Base-by-base conservation (phyloP, 192 early-diverging fungal species). In the Lobosporangium transversale region DNA sequence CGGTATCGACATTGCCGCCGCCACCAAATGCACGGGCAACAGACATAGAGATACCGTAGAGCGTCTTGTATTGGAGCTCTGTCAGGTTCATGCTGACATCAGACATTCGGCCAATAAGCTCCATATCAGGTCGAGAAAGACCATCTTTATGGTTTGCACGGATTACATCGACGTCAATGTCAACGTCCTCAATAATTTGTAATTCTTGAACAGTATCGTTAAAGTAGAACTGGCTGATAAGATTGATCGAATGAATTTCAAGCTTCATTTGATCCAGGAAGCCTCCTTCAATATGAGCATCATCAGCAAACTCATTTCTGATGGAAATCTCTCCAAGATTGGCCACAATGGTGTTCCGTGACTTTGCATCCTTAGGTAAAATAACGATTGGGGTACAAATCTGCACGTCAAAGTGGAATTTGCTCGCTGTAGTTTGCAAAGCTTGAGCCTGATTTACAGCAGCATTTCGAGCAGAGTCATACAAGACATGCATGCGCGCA, bases 251-350 rank as follows among this genome's bases (percentile, higher is more conserved):
- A 88, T 91, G 18, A 48, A 94, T 62, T 18, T 82, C 86, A 17
- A 91, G 78, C n/a, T 79, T 87, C 33, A 94, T 85, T 26, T 79
- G 66, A 57, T 91, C 92, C 14, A 90, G 56, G 44, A 79, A 81
- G 45, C 85, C 81, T 1, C 70, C 83, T 44, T 79, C 85, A 29
- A 84, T 82, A 43, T 70, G 73, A 35, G 67, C 68, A 59, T 83
- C 76, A 0, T 84, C 81, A 18, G 83, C 78, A 66, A 95, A 96
- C 48, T 84, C 78, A 78, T 96, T 97, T 17, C 80, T 84, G 0
- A 95, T 92, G 6, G 92, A 90, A 20, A 99, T 91, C 67, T 92
- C 88, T 68, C 97, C 97, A 4, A 95, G 84, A 79, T 95, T 90
- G 67, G 88, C 85, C 15, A 90, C 84, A 18, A 98, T 73, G n/a